Conservation (phyloP, 306 rosid genomes). For the Acmispon strigosus region DNA sequence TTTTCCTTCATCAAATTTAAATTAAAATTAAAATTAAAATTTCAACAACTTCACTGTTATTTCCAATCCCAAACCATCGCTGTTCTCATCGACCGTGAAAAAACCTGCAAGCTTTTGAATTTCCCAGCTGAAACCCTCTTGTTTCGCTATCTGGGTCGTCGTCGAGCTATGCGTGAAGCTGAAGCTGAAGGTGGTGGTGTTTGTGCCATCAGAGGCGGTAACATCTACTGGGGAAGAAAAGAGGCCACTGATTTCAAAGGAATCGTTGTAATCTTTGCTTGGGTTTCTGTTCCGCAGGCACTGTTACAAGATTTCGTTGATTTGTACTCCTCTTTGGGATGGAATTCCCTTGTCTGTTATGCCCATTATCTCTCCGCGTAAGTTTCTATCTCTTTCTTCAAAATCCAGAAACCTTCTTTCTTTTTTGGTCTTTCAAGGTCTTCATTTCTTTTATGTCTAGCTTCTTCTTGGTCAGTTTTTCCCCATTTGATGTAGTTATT, state of each 20-base stretch:
- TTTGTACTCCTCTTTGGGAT: constrained; percentile 67
- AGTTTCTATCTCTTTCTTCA: constrained; percentile 5
- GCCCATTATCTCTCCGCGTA: constrained; percentile 80
- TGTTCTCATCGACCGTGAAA: not conserved
- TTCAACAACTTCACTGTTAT: not conserved
- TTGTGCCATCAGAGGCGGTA: constrained; percentile 33
- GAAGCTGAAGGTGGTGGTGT: constrained; percentile 12
- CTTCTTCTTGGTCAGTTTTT: not conserved
- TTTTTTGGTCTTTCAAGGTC: not conserved
- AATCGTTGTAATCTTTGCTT: constrained; percentile 72
- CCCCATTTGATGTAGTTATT: not conserved
- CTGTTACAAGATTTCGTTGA: constrained; percentile 50
- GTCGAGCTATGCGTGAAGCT: constrained; percentile 47
- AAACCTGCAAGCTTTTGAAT: not conserved
- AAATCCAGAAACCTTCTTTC: not conserved
- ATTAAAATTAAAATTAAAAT: too few species aligned
- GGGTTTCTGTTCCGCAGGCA: constrained; percentile 70
- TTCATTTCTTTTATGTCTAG: not conserved
- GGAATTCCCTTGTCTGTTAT: constrained; percentile 83
- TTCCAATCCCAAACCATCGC: not conserved
- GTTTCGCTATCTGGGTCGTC: constrained; percentile 12
- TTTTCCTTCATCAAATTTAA: too few species aligned
- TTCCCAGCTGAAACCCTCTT: constrained; percentile 5
- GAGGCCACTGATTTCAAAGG: constrained; percentile 53
- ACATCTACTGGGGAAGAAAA: constrained; percentile 76